phyloP scores from a whole-genome alignment of 2,329 filamentous ascomycete genomes.

The Berkeleyomyces basicola region DNA sequence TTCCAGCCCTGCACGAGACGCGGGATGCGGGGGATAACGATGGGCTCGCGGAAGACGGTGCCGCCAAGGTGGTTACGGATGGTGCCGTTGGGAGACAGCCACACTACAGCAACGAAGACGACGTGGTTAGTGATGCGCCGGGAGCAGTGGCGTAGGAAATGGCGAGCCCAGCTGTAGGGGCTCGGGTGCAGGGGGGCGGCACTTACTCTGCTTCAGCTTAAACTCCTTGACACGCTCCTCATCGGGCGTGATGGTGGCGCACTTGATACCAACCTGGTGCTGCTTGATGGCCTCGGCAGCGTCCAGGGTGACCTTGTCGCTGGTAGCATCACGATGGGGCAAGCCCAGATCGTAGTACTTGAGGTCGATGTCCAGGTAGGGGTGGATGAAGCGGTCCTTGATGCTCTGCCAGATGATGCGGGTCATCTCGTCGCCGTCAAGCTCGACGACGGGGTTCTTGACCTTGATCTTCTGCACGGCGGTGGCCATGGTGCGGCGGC shows the following conservation, averaged over 20 bases:
- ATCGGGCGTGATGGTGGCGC: slow-evolving; percentile 96
- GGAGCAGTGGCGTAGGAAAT: no score
- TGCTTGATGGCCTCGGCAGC: slow-evolving; percentile 97
- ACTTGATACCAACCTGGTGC: slow-evolving; percentile 98
- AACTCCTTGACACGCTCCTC: slow-evolving; percentile 95
- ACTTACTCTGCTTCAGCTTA: slow-evolving; percentile 89
- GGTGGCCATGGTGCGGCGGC: slow-evolving; percentile 34
- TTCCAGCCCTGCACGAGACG: slow-evolving; percentile 94
- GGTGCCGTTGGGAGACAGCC: slow-evolving; percentile 93
- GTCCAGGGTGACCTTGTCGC: slow-evolving; percentile 90
- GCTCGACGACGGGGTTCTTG: slow-evolving; percentile 95
- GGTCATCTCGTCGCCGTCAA: slow-evolving; percentile 94
- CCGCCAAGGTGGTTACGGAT: slow-evolving; percentile 64
- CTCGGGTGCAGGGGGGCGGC: not conserved
- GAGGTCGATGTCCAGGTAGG: slow-evolving; percentile 91
- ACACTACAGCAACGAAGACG: slow-evolving; percentile 43
- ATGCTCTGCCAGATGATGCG: slow-evolving; percentile 98
- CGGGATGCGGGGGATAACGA: slow-evolving; percentile 85
- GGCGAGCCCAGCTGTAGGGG: not conserved
- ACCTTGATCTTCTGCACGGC: slow-evolving; percentile 82
- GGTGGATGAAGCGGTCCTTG: slow-evolving; percentile 96
- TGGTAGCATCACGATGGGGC: slow-evolving; percentile 86
- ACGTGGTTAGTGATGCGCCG: not conserved
- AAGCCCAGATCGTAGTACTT: slow-evolving; percentile 96
- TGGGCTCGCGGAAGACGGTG: slow-evolving; percentile 97